Evolutionary conservation across 305 asterid genomes (phyloP).

Genomic region (Euphrasia arctica): DNA sequence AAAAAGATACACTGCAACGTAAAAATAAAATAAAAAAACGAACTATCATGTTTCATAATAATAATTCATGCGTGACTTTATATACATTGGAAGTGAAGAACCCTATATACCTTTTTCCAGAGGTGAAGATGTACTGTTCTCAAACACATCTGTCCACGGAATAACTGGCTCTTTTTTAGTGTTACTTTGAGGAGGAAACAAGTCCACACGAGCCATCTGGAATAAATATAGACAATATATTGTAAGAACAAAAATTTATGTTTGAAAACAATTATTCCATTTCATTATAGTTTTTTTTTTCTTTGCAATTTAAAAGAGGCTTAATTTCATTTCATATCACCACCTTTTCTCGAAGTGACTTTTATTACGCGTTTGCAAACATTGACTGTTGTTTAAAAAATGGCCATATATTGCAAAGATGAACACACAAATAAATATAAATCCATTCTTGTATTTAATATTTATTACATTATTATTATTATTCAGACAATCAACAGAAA

Average conservation of each 20-base stretch:
- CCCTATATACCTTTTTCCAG: slow-evolving; percentile 39
- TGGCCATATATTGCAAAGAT: not conserved
- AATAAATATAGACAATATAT: not conserved
- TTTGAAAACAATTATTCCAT: slow-evolving; percentile 9
- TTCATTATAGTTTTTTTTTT: not conserved
- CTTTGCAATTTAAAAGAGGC: not conserved
- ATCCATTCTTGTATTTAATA: too few relatives aligned
- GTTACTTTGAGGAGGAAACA: slow-evolving; percentile 58
- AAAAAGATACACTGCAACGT: slow-evolving; percentile 7
- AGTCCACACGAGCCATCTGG: slow-evolving; percentile 91
- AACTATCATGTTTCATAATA: not conserved
- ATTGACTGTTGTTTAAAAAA: not conserved
- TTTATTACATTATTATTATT: too few relatives aligned
- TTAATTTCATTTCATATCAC: not conserved
- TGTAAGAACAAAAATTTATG: not conserved
- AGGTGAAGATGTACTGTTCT: slow-evolving; percentile 42
- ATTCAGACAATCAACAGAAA: too few relatives aligned
- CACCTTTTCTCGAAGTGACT: not conserved
- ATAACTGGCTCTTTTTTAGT: slow-evolving; percentile 62
- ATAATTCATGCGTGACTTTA: slow-evolving; percentile 7
- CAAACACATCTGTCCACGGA: slow-evolving; percentile 82
- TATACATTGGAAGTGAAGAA: slow-evolving; percentile 21
- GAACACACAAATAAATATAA: too few relatives aligned
- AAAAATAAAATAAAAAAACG: slow-evolving; percentile 5
- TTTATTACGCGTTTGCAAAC: not conserved